Evolutionary conservation across 2,329 filamentous ascomycete species (phyloP), one percentile per base, ranked within the genome.

Genomic region (Ophiocordyceps camponoti-rufipedis): DNA sequence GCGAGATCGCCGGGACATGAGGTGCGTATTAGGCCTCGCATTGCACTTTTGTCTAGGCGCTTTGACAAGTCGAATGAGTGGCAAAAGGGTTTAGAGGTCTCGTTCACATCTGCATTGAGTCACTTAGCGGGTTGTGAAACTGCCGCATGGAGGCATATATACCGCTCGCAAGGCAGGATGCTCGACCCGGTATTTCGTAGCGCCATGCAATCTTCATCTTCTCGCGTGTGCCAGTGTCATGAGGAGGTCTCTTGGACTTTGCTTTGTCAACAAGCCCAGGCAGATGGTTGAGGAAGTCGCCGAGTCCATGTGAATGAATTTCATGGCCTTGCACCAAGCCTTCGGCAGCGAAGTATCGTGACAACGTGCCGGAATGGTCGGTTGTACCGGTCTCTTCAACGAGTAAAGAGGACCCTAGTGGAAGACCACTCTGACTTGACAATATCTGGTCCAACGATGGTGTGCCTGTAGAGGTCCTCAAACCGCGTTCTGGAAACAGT

Each of bases 191-290:
- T 7, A n/a, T 38, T 38, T 16, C 14, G 64, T 98, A 98, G 60
- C 91, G 75, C 91, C 91, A 98, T 4, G 91, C 91, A 67, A 98
- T 98, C 67, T 94, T 96, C 91, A 98, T 96, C 62, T 81, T 88
- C 50, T 89, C 83, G 13, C 71, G 70, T 2, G 62, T 55, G 3
- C 58, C 52, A 14, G 57, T 46, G 38, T 69, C 65, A 31, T 14
- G 13, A 7, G 33, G 3, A 4, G 6, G 6, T 7, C n/a, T n/a
- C 9, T 38, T 5, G n/a, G 33, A 12, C 14, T 16, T 38, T 69
- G 53, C 46, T 60, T 65, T 14, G 3, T 39, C 28, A 14, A 69
- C 71, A 32, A 93, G 60, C 0, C 83, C 89, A 3, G 91, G 91
- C 19, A 98, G 67, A 53, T 89, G 86, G 50, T 83, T 71, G 35